Evolutionary conservation across 2,329 filamentous ascomycete genomes (phyloP), one percentile per base, ranked within the genome.

Genomic region (Teratosphaeria gauchensis): DNA sequence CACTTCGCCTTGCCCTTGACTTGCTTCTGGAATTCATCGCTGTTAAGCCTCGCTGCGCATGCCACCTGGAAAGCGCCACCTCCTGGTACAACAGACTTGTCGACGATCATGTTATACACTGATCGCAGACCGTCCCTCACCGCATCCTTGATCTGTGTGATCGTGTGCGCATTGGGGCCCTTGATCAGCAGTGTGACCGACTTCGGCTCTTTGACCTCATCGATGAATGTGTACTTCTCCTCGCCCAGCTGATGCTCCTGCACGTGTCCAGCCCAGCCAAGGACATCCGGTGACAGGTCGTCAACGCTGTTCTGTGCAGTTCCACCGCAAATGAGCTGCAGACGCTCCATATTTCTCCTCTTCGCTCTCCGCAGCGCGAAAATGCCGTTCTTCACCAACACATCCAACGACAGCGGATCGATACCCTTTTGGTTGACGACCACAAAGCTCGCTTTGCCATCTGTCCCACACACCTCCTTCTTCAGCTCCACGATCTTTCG

Each of bases 51-150:
- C 53, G 86, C 82, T 28, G 92, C 90, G 68, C 90, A 95, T 33
- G 94, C 92, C 53, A 99, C 86, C 76, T 99, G 94, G 84, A 96
- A 99, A 55, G 94, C 90, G 68, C 94, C 94, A 59, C 86, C 94
- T 59, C 94, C 94, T 1, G 94, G 94, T 30, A 99, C 90, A 21
- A 99, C 94, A 66, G 89, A 92, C 76, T 87, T 85, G 74, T 99
- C 94, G n/a, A 97, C 92, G 73, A 99, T 97, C 82, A 95, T 96
- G 81, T 99, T 99, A 84, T 96, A 97, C 55, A 97, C 94, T 73
- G 90, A 95, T 71, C 94, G 85, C 66, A 99, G 82, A 62, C 94
- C 94, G 72, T 99, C 94, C 57, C 94, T 85, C 52, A 97, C 94
- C 2, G 94, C 94, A 72, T 99, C 94, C 65, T 91, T 95, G 71